Conservation (phyloP, 495 filamentous ascomycete genomes). For the Trichoderma gamsii region DNA sequence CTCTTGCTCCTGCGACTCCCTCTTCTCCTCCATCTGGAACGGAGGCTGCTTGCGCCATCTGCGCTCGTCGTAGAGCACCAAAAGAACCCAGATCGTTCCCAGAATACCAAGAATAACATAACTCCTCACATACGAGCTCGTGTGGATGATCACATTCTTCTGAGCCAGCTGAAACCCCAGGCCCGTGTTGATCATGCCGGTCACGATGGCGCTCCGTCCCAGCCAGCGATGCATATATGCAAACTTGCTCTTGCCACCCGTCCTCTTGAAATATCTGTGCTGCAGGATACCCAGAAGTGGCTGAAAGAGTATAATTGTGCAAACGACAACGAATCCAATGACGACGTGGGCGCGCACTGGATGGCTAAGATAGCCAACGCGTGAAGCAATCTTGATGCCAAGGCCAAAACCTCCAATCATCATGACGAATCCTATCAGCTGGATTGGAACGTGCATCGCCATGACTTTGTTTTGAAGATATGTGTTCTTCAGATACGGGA, state of each 20-base stretch:
- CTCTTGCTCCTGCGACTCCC: background rate
- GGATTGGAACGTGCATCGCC: background rate
- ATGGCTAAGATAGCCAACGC: background rate
- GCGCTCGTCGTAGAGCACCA: background rate
- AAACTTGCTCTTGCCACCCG: constrained; percentile 2
- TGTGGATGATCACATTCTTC: background rate
- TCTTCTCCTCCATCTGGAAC: constrained; percentile 4
- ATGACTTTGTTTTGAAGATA: constrained; percentile 6
- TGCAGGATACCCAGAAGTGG: background rate
- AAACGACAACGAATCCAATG: background rate
- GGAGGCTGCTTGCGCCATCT: background rate
- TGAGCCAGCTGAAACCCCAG: constrained; percentile 6
- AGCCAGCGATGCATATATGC: constrained; percentile 1
- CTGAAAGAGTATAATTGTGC: constrained; percentile 2
- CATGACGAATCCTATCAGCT: background rate
- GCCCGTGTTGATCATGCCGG: background rate
- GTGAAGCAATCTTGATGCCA: background rate
- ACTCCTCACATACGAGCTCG: background rate
- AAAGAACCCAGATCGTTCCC: background rate
- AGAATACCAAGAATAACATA: background rate
- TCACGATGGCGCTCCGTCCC: background rate
- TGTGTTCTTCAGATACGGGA: background rate
- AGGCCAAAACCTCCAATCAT: constrained; percentile 1
- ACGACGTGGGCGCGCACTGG: constrained; percentile 3
- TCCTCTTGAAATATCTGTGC: constrained; percentile 1